These are phyloP conservation scores for Diutina scorzettiae DNA, from an alignment of 1,139 yeast species.

Conservation along the genomic window DNA sequence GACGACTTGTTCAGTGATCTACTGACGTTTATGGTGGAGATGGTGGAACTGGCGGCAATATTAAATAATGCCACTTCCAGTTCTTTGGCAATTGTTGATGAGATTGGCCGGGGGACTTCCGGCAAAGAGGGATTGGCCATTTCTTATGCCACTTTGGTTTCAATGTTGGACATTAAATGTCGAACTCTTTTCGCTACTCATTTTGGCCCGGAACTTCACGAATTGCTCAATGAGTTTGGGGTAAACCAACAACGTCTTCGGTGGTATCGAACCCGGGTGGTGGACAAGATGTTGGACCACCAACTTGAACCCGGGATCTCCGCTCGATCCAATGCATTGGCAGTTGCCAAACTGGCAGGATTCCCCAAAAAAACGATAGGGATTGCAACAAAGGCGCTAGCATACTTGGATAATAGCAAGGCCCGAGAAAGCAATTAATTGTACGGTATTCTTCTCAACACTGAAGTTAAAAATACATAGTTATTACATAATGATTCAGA, in stretches of 20 bases:
- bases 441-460: too few species aligned
- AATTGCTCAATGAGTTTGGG: conserved; percentile 17
- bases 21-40: conserved; percentile 95
- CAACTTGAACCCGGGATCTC: conserved; percentile 61
- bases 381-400: conserved; percentile 31
- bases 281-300: conserved; percentile 41
- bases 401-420: background rate
- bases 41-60: conserved; percentile 87
- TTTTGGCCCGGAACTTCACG: conserved; percentile 59
- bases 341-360: conserved; percentile 76
- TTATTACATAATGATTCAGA: too few species aligned
- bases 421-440: too few species aligned
- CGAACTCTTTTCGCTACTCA: conserved; percentile 89
- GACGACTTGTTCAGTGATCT: conserved; percentile 80
- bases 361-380: conserved; percentile 54
- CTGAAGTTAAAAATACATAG: too few species aligned
- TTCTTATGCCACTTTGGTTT: conserved; percentile 68
- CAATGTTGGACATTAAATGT: conserved; percentile 43
- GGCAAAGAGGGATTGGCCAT: conserved; percentile 82
- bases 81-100: conserved; percentile 85
- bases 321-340: conserved; percentile 69
- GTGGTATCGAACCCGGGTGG: conserved; percentile 41
- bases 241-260: conserved; percentile 20
- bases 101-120: conserved; percentile 94
- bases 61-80: conserved; percentile 60